These are phyloP conservation scores for Colletotrichum caudatum DNA, from an alignment of 2,329 filamentous ascomycete species.

Conservation along the genomic window DNA sequence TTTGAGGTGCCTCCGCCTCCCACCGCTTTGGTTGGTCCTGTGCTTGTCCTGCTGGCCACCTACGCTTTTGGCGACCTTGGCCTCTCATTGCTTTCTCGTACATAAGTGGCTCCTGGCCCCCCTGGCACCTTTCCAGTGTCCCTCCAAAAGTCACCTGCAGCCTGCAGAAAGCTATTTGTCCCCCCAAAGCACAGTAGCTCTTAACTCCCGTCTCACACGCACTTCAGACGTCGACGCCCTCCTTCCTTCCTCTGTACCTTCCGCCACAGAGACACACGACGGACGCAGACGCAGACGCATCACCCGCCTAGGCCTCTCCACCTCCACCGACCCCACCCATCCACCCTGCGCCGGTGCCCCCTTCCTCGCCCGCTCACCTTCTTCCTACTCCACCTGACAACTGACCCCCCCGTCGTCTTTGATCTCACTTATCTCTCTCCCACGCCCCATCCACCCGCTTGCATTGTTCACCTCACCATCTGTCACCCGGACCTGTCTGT, in stretches of 20 bases:
- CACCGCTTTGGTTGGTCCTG: background rate
- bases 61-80: conserved; percentile 29
- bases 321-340: conserved; percentile 36
- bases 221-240: conserved; percentile 20
- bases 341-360: conserved; percentile 24
- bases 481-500: conserved; percentile 10
- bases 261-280: conserved; percentile 20
- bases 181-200: conserved; percentile 12
- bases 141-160: conserved; percentile 36
- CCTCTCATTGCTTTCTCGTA: conserved; percentile 20
- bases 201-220: conserved; percentile 29
- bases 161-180: conserved; percentile 29
- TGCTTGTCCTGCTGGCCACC: conserved; percentile 17
- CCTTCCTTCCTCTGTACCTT: conserved; percentile 8
- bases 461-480: conserved; percentile 11
- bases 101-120: conserved; percentile 37
- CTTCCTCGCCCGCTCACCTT: conserved; percentile 40
- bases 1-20: conserved; percentile 10
- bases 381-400: conserved; percentile 36
- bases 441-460: conserved; percentile 26
- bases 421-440: conserved; percentile 39
- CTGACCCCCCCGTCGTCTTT: conserved; percentile 34
- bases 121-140: conserved; percentile 7
- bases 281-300: conserved; percentile 30
- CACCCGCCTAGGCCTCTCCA: conserved; percentile 36